Percentiles rank a stretch among this genome's conserved stretches.
Evolutionary conservation across 208 protist species (phyloP).

Genomic region (Balamuthia mandrillaris): DNA sequence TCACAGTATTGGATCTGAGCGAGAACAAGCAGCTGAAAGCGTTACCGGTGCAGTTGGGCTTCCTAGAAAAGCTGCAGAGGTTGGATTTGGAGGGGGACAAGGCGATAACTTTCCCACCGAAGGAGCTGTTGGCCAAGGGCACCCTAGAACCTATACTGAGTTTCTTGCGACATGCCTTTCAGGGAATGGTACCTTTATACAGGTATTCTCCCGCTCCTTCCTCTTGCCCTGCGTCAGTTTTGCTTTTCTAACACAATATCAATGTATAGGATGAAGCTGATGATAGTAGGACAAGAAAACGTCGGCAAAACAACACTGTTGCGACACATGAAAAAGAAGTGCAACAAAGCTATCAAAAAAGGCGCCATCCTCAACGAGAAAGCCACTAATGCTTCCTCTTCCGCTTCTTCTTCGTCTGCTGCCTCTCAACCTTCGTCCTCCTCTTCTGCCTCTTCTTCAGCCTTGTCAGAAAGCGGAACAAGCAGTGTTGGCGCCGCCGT

Average conservation of each 20-base stretch:
- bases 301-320: background rate
- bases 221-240: background rate
- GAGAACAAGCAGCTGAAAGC: background rate
- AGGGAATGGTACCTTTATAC: background rate
- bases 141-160: background rate
- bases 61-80: background rate
- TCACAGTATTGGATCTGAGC: background rate
- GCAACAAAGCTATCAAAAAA: no score
- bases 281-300: constrained; percentile 31
- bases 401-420: no score
- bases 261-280: constrained; percentile 9
- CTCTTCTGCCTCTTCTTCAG: background rate
- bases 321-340: background rate
- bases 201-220: background rate
- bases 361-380: no score
- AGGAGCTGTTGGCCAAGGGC: background rate
- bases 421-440: no score
- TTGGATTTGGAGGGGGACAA: constrained; percentile 13
- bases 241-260: background rate
- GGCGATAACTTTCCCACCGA: background rate
- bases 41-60: background rate
- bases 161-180: background rate
- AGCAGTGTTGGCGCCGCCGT: no score
- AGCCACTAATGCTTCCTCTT: no score
- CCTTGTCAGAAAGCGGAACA: background rate